Evolutionary conservation across 2,329 filamentous ascomycete genomes (phyloP), one percentile per base, ranked within the genome.

Genomic region (Teratosphaeriaceae sp.): DNA sequence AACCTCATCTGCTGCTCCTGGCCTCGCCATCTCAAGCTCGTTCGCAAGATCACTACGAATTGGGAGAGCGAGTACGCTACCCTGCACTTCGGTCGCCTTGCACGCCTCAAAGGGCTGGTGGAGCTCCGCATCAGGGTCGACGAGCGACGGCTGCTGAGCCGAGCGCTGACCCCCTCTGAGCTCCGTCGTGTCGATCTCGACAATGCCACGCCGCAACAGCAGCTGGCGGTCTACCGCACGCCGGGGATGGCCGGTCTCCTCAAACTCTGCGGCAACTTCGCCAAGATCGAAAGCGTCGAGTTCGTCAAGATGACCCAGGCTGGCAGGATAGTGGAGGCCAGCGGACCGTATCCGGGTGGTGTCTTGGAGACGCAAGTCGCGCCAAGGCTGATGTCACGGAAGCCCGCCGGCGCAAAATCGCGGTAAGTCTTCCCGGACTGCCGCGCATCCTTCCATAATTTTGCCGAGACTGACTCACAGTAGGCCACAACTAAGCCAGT

Each of bases 271-370:
- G 34, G 42, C n/a, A 44, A 35, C 3, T 38, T 58, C 4, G 31
- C 42, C 1, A 30, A 49, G 3, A 31, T 31, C 5, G 15, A 15
- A 5, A 5, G 16, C 15, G 53, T 60, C 11, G 38, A 40, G 7
- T 59, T 61, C 45, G 36, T 50, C 15, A 47, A 47, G 38, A 42
- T 36, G 2, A 27, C 21, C 27, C 27, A 45, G 20, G 6, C 43
- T 38, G 5, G 18, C 13, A 23, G 31, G 5, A 24, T 27, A 11
- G 35, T 42, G 6, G 37, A 46, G 19, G n/a, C 16, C 3, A 50
- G 52, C n/a, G 59, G 59, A 9, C 48, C 57, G 1, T 53, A 62
- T 23, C 45, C 49, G 0, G 56, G 51, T 2, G 59, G 59, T 2
- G 24, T 58, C 1, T 45, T 62, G 1, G 51, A 58, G 29, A 60